Evolutionary conservation across 495 filamentous ascomycete species (phyloP), one percentile per base, ranked within the genome.

Genomic region (Saxophila tyrrhenica): DNA sequence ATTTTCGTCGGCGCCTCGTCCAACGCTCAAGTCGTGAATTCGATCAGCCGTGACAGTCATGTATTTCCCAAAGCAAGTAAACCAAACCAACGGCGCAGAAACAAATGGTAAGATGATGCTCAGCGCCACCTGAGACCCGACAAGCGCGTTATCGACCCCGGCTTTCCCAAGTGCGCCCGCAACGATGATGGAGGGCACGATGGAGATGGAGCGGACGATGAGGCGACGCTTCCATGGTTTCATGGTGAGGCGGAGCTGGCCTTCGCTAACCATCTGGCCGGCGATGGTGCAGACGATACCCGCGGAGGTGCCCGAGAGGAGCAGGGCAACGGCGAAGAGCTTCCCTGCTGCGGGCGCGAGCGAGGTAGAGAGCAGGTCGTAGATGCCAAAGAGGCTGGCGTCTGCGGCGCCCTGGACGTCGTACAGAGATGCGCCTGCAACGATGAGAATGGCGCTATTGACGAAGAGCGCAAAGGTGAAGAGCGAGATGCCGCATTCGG

Each of bases 391-490:
- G 32, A 95, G 80, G 54, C 89, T 84, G 17, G 84, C 87, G 52
- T 76, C 69, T 29, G 73, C 68, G 2, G 82, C 80, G 13, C 73
- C 71, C 2, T 72, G 62, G 19, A 73, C 77, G 25, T 68, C 64
- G 60, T 80, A 88, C 0, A 95, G 80, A 0, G 84, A 81, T 3
- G 88, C 83, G 32, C 88, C 89, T 1, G 89, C 85, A 19, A 89
- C 85, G 64, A 95, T 92, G 45, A 95, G 80, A 62, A 95, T 95
- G 52, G 89, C 77, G 55, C 80, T 85, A 70, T 95, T 95, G 62
- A 95, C 87, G 59, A 95, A 95, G 43, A 94, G 78, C 7, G 89
- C 89, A 63, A 94, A 92, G 17, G 87, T 87, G 63, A 90, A 87
- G n/a, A 95, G 81, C 0, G 85, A 86, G 29, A 91, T 57, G 32